Evolutionary conservation across 2,329 filamentous ascomycete genomes (phyloP).

Genomic region (Clonostachys solani): DNA sequence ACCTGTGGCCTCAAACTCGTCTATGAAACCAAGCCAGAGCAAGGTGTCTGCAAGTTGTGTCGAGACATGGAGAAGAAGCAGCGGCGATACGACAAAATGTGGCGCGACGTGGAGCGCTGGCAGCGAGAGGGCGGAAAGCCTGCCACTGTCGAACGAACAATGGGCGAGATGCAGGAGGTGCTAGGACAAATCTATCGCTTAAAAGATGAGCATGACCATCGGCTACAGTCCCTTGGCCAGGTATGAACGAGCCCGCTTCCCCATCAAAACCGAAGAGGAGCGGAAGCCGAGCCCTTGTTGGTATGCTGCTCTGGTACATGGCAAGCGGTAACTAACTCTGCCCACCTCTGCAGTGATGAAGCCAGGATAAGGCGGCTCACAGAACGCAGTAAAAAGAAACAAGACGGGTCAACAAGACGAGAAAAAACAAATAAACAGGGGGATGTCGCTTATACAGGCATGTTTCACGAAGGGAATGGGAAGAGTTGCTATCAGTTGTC

Average conservation of each 20-base stretch:
- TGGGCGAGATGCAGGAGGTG: slow-evolving; percentile 65
- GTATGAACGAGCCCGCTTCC: not conserved
- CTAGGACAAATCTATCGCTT: slow-evolving; percentile 52
- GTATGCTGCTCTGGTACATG: too few relatives aligned
- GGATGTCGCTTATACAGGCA: too few relatives aligned
- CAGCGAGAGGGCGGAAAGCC: slow-evolving; percentile 67
- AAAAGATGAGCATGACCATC: slow-evolving; percentile 28
- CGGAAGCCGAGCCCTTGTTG: too few relatives aligned
- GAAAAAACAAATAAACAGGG: too few relatives aligned
- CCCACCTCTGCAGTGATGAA: too few relatives aligned
- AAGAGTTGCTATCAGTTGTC: too few relatives aligned
- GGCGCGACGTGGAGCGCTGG: slow-evolving; percentile 74
- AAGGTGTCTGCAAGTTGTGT: slow-evolving; percentile 75
- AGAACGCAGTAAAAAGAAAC: too few relatives aligned
- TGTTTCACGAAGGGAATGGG: too few relatives aligned
- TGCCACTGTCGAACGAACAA: slow-evolving; percentile 69
- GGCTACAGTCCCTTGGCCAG: slow-evolving; percentile 6
- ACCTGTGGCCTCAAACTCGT: slow-evolving; percentile 93
- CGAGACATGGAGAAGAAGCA: slow-evolving; percentile 85
- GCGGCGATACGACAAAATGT: slow-evolving; percentile 70
- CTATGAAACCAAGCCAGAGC: slow-evolving; percentile 63
- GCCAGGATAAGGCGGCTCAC: too few relatives aligned
- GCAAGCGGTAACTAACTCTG: too few relatives aligned
- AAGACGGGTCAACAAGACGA: too few relatives aligned
- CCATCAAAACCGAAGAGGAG: too few relatives aligned